Evolutionary conservation across 306 rosid species (phyloP), one percentile per base, ranked within the genome.

Genomic region (Lathyrus aphaca): DNA sequence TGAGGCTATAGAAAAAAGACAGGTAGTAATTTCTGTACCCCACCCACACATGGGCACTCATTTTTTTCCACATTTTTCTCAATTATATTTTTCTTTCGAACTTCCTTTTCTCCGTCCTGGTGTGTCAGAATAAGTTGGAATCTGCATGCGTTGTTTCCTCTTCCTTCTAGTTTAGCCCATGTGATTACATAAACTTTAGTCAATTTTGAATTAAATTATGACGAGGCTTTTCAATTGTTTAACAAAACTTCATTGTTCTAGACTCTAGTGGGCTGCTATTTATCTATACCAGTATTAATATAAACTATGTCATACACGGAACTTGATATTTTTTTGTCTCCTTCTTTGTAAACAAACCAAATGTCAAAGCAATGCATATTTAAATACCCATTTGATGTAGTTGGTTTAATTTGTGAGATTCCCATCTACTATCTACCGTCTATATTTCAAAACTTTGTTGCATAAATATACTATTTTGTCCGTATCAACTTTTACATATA

Each of bases 231-330:
- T 35, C 30, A 61, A 54, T 53, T 10, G 29, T n/a, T 29, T 49
- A 39, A 49, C 19, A 37, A 59, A 12, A 67, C 14, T 25, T 19
- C 50, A 10, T 13, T 49, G 37, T 27, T 58, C 39, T 48, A 11
- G 18, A 25, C 17, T 58, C 39, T 48, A 11, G 18, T 15, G 57
- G 73, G 66, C 65, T 77, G 73, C 82, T 64, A 65, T 40, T 39
- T 55, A 15, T 19, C 55, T 21, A 1, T 4, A 9, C 7, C 23
- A 1, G 2, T 15, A 8, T 48, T 48, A 48, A 13, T 29, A 29
- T 32, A 56, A 23, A 17, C 14, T 13, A 15, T 23, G 16, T 39
- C 39, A 51, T 51, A 62, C 11, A 64, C 48, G 21, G 67, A 39
- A 17, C 46, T 8, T 38, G 23, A 3, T 14, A 15, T 9, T 10